Percentiles rank a stretch among this genome's conserved stretches.
These are phyloP conservation scores for Wickerhamomyces sydowiorum DNA, from an alignment of 805 yeast species.

Conservation along the genomic window DNA sequence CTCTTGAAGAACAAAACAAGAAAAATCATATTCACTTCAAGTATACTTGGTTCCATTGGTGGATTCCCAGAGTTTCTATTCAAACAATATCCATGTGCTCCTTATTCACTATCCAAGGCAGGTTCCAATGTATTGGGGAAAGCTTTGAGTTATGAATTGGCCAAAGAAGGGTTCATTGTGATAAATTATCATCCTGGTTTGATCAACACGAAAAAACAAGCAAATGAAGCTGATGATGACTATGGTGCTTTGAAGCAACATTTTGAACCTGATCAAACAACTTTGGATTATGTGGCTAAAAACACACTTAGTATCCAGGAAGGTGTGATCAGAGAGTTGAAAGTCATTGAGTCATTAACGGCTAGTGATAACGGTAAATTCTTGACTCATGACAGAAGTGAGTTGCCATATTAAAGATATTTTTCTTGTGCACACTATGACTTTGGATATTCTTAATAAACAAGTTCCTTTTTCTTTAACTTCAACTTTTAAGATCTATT, in stretches of 20 bases:
- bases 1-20: conserved; percentile 20
- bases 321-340: conserved; percentile 13
- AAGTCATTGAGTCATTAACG: conserved; percentile 9
- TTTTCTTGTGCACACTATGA: not conserved
- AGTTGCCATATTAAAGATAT: conserved; percentile 10
- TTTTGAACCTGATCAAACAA: conserved; percentile 10
- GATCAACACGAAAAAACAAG: conserved; percentile 10
- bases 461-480: too few species aligned
- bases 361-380: conserved; percentile 15
- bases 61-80: conserved; percentile 12
- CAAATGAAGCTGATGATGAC: conserved; percentile 7
- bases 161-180: conserved; percentile 22
- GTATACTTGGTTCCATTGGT: conserved; percentile 24
- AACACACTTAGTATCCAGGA: conserved; percentile 9
- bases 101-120: conserved; percentile 33
- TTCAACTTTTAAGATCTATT: not conserved
- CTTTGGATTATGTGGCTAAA: conserved; percentile 7
- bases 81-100: conserved; percentile 17
- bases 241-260: conserved; percentile 4
- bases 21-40: conserved; percentile 26
- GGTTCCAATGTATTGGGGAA: conserved; percentile 26
- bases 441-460: too few species aligned
- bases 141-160: conserved; percentile 22
- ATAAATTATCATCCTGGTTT: conserved; percentile 25
- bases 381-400: conserved; percentile 12